Percentiles rank a stretch among this genome's conserved stretches.
phyloP scores from a whole-genome alignment of 768 basidiomycete species.

The Lentinula aciculospora region DNA sequence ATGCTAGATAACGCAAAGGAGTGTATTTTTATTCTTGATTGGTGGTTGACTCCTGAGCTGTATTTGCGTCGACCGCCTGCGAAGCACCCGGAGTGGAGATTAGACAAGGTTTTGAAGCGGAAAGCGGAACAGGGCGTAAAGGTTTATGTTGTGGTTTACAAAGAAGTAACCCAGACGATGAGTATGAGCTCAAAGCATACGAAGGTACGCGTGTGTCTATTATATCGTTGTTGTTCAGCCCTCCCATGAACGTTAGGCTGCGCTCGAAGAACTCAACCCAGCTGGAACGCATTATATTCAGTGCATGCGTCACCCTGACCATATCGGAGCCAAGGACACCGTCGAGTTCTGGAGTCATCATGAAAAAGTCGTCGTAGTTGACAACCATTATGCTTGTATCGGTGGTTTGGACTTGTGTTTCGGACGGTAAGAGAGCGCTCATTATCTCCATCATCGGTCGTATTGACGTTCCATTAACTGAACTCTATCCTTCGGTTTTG shows the following conservation, averaged over 20 bases:
- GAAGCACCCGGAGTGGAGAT: conserved; percentile 77
- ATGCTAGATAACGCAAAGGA: conserved; percentile 79
- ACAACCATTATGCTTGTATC: conserved; percentile 80
- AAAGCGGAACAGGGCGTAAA: conserved; percentile 93
- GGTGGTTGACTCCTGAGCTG: conserved; percentile 95
- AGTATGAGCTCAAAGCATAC: conserved; percentile 82
- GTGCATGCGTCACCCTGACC: conserved; percentile 88
- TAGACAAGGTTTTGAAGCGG: conserved; percentile 78
- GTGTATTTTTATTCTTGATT: conserved; percentile 84
- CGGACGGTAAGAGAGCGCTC: conserved; percentile 49
- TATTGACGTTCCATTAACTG: background rate
- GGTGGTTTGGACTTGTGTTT: conserved; percentile 96
- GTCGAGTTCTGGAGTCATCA: conserved; percentile 91
- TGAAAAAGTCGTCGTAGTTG: conserved; percentile 88
- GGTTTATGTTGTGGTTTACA: conserved; percentile 90
- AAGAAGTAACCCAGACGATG: conserved; percentile 95
- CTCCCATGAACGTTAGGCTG: conserved; percentile 32
- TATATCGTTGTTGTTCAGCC: background rate
- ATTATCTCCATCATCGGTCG: background rate
- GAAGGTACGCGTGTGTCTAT: conserved; percentile 36
- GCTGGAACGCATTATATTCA: conserved; percentile 53
- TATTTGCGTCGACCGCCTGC: conserved; percentile 93
- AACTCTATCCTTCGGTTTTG: background rate
- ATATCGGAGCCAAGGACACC: conserved; percentile 77
- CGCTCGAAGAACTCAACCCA: conserved; percentile 76